Conservation (phyloP, 495 filamentous ascomycete genomes). For the Corynascus novoguineensis region DNA sequence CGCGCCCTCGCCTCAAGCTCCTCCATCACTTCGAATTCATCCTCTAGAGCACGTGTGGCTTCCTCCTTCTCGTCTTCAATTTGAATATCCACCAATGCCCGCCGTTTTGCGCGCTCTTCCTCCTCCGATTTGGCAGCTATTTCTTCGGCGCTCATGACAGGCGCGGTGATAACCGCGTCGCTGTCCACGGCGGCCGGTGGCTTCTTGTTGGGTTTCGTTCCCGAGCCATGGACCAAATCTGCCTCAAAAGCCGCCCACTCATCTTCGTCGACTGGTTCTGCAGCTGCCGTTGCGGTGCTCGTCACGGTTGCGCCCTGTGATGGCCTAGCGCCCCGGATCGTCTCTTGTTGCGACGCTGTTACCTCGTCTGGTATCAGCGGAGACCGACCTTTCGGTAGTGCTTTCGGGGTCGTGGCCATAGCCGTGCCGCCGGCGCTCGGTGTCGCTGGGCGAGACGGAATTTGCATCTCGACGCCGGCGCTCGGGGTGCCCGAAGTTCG, state of each 20-base stretch:
- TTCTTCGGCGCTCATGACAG: slow-evolving; percentile 64
- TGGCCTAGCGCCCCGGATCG: slow-evolving; percentile 13
- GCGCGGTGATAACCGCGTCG: slow-evolving; percentile 64
- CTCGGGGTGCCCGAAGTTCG: slow-evolving; percentile 37
- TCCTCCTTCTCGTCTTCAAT: slow-evolving; percentile 76
- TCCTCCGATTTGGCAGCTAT: slow-evolving; percentile 63
- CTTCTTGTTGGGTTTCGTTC: slow-evolving; percentile 13
- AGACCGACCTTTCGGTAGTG: slow-evolving; percentile 31
- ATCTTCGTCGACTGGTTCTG: slow-evolving; percentile 59
- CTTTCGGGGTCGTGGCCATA: slow-evolving; percentile 30
- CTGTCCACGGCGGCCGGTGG: slow-evolving; percentile 4
- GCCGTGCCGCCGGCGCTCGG: slow-evolving; percentile 34
- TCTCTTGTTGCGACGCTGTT: not conserved
- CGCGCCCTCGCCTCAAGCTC: slow-evolving; percentile 74
- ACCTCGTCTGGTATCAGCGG: slow-evolving; percentile 36
- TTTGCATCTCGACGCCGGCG: slow-evolving; percentile 48
- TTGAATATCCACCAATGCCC: slow-evolving; percentile 54
- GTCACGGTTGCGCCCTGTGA: slow-evolving; percentile 12
- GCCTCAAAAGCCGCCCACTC: slow-evolving; percentile 92
- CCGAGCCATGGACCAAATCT: slow-evolving; percentile 58
- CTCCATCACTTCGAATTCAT: slow-evolving; percentile 95
- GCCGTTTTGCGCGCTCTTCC: slow-evolving; percentile 51
- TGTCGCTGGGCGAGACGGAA: slow-evolving; percentile 52
- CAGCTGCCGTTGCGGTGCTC: slow-evolving; percentile 1
- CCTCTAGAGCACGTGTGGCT: slow-evolving; percentile 69